Conservation (phyloP, 495 filamentous ascomycete species). For the Neurospora sp. region DNA sequence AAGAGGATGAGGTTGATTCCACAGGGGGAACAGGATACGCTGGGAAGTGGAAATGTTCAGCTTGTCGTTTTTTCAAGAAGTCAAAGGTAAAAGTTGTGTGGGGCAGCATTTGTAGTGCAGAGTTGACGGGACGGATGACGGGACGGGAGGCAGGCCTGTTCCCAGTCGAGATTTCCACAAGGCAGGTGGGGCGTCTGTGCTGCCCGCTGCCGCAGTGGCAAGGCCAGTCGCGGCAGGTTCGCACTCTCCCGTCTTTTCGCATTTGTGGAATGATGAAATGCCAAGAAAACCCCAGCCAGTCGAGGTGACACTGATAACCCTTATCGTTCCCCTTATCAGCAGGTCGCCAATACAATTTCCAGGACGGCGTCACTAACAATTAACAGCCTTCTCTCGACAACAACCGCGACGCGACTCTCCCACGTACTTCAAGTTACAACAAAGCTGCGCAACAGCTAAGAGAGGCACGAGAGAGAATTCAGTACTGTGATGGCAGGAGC, state of each 20-base stretch:
- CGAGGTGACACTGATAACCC: background rate
- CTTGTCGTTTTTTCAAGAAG: background rate
- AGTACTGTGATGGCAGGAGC: slow-evolving; percentile 28
- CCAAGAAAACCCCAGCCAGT: background rate
- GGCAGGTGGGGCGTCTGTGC: background rate
- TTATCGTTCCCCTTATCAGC: background rate
- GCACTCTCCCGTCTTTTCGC: no score
- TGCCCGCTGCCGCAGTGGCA: background rate
- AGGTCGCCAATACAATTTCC: background rate
- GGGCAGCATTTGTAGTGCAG: background rate
- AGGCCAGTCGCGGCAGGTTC: background rate
- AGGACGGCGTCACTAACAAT: background rate
- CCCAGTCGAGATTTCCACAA: background rate
- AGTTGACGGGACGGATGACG: background rate
- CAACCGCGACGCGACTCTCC: background rate
- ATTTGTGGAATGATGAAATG: background rate
- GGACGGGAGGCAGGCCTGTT: background rate
- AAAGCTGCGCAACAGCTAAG: background rate
- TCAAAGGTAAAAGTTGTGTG: background rate
- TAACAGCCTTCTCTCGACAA: background rate
- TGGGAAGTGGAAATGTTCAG: background rate
- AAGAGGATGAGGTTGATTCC: background rate
- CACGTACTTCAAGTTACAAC: background rate
- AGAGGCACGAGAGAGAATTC: background rate
- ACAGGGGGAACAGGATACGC: background rate